A percentile compares a stretch with the other conserved stretches of the same genome.
phyloP scores from a whole-genome alignment of 805 yeast genomes.

The Zygoascus flipseniorum region DNA sequence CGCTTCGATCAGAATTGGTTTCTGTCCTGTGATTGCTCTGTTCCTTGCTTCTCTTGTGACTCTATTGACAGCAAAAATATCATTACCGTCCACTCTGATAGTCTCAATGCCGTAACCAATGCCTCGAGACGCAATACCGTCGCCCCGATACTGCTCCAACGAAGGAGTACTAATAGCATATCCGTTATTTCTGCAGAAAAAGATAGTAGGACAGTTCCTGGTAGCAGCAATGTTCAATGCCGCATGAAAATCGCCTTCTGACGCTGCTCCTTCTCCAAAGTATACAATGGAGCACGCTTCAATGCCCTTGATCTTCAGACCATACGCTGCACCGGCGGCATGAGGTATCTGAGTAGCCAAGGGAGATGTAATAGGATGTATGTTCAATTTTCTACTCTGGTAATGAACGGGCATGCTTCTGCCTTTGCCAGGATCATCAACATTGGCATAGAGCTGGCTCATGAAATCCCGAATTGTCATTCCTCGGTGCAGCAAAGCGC shows the following conservation, averaged over 20 bases:
- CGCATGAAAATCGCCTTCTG: constrained; percentile 31
- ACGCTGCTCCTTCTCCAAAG: constrained; percentile 31
- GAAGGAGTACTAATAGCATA: constrained; percentile 30
- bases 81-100: constrained; percentile 30
- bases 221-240: constrained; percentile 31
- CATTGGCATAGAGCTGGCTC: constrained; percentile 26
- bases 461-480: constrained; percentile 25
- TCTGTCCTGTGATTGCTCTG: constrained; percentile 18
- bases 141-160: constrained; percentile 28
- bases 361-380: constrained; percentile 30
- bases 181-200: constrained; percentile 30
- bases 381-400: constrained; percentile 20
- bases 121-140: constrained; percentile 29
- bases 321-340: constrained; percentile 32
- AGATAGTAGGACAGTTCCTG: constrained; percentile 27
- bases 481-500: constrained; percentile 26
- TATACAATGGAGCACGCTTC: constrained; percentile 23
- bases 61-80: constrained; percentile 23
- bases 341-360: constrained; percentile 30
- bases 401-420: constrained; percentile 30
- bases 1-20: constrained; percentile 28
- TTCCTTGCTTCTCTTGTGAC: constrained; percentile 22
- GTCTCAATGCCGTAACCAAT: constrained; percentile 29
- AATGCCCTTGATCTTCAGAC: constrained; percentile 24
- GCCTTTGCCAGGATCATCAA: constrained; percentile 25